These are phyloP conservation scores for Triticum aestivum DNA, from an alignment of 176 grass and related monocot species.

Conservation along the genomic window DNA sequence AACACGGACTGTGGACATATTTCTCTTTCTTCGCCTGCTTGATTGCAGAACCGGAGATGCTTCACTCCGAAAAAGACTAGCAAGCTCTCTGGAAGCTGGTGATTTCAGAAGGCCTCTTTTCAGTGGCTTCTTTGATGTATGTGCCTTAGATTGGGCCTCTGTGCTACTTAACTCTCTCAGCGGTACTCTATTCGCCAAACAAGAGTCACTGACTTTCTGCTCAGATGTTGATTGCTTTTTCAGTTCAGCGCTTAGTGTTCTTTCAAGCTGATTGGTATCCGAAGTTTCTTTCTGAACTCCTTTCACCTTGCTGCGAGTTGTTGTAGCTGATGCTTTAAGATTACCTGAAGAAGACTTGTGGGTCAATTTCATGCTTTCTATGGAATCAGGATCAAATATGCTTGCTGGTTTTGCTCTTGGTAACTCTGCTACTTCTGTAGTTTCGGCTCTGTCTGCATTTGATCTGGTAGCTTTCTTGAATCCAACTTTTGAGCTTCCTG, in stretches of 20 bases:
- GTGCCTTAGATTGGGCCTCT: conserved; percentile 28
- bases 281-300: conserved; percentile 21
- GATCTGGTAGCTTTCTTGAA: conserved; percentile 39
- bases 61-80: conserved; percentile 39
- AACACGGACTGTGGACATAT: conserved; percentile 55
- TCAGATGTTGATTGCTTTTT: conserved; percentile 24
- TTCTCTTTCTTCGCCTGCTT: conserved; percentile 46
- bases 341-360: conserved; percentile 31
- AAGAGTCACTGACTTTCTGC: conserved; percentile 27
- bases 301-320: conserved; percentile 10
- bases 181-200: conserved; percentile 25
- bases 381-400: conserved; percentile 30
- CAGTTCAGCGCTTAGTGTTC: neutral
- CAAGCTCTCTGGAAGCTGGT: conserved; percentile 51
- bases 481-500: conserved; percentile 34
- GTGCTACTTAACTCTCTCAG: conserved; percentile 35
- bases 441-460: conserved; percentile 1
- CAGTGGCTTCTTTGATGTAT: conserved; percentile 23
- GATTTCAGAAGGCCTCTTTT: conserved; percentile 41
- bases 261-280: conserved; percentile 19
- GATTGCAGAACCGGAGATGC: conserved; percentile 38
- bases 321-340: neutral
- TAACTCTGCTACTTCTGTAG: conserved; percentile 28
- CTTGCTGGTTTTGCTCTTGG: conserved; percentile 35
- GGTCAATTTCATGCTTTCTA: conserved; percentile 33